Base-by-base conservation (phyloP, 192 early-diverging fungal genomes). In the Backusella tarrabulga region DNA sequence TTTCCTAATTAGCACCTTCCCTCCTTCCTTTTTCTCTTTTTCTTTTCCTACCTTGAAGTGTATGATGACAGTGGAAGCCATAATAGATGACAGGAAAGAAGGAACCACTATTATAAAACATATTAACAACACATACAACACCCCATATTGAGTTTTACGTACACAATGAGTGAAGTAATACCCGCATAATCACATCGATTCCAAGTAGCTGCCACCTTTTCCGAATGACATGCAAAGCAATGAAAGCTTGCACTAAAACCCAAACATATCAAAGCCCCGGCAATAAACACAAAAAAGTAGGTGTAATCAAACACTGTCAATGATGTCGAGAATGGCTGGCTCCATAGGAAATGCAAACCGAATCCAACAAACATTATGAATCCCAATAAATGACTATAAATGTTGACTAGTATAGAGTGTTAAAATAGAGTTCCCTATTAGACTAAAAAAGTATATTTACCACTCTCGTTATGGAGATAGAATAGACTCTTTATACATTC, bases 141-240 rank as follows among this genome's bases (percentile, higher is more conserved):
- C 23, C 17, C 5, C n/a, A 32, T 32, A 32, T 32, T 32, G 32
- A n/a, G 7, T 4, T 60, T 8, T 67, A 84, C 85, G 74, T 79
- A 89, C 76, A 92, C 88, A 68, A 95, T 96, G 52, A 97, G 85
- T 21, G 89, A 79, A 32, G 95, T 93, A 75, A 97, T 98, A 14
- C 96, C 96, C 23, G 93, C 87, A 88, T 97, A 98, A 82, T 97
- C 97, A 72, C 93, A 93, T 79, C 94, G 90, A 86, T 96, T 98
- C 92, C 93, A 96, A 4, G 81, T 80, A 69, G 83, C 83, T 69
- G 88, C 86, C 32, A 95, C 91, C 4, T 72, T 76, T 50, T 89
- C 88, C 56, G 96, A 97, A 83, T 97, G 96, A 80, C 95, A 97
- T 7, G 88, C 87, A 54, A 94, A 93, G 14, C 90, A 85, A 82